Percentiles rank a stretch among this genome's conserved stretches.
These are phyloP conservation scores for Pseudoperonospora humuli DNA, from an alignment of 352 stramenopile species.

Conservation along the genomic window DNA sequence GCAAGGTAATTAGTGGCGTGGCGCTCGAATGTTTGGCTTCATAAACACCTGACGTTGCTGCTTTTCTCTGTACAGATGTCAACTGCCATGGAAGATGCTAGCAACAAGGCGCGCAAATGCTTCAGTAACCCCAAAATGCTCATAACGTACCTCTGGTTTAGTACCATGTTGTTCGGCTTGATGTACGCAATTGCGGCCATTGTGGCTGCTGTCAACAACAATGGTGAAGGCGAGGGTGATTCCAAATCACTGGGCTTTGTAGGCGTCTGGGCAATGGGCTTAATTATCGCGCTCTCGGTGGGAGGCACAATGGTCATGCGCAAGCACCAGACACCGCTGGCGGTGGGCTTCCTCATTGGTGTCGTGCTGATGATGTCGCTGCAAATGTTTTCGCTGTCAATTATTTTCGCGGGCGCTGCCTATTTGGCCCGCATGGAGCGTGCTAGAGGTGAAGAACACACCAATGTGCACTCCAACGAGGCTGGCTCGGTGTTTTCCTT, in stretches of 20 bases:
- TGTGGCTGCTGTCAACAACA: conserved; percentile 76
- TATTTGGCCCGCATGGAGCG: conserved; percentile 63
- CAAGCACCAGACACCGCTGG: conserved; percentile 81
- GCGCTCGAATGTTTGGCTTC: too few species aligned
- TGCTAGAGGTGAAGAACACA: conserved; percentile 42
- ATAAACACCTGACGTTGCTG: conserved; percentile 5
- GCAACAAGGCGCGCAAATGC: conserved; percentile 59
- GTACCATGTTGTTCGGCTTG: conserved; percentile 73
- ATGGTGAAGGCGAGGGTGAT: conserved; percentile 47
- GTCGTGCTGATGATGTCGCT: conserved; percentile 88
- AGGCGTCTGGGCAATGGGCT: conserved; percentile 76
- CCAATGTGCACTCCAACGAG: conserved; percentile 71
- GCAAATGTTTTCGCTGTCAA: conserved; percentile 78
- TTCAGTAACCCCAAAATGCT: conserved; percentile 74
- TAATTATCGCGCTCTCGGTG: conserved; percentile 72
- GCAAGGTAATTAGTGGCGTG: conserved; percentile 17
- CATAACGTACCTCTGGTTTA: conserved; percentile 84
- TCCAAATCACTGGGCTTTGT: conserved; percentile 79
- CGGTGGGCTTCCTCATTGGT: conserved; percentile 86
- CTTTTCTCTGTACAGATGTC: conserved; percentile 30
- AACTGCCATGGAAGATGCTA: conserved; percentile 42
- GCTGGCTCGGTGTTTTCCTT: conserved; percentile 74
- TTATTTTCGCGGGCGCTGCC: conserved; percentile 66
- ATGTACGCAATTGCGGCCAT: conserved; percentile 84
- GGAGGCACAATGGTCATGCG: conserved; percentile 86